phyloP scores from a whole-genome alignment of 306 rosid genomes.

The Dalbergia oliveri region DNA sequence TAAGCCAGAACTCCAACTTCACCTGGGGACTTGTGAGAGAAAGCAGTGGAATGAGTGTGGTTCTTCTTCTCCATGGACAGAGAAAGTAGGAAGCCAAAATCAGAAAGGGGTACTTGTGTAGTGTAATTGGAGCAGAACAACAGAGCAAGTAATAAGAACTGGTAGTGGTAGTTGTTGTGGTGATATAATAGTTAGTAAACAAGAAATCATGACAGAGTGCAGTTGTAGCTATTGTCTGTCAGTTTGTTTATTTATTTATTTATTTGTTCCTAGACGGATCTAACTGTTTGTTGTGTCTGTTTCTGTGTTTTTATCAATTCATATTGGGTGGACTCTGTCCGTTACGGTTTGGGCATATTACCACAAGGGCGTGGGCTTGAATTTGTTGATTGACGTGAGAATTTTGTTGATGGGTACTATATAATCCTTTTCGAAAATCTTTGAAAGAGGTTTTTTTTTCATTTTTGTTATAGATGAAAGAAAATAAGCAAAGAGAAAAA shows the following conservation, averaged over 20 bases:
- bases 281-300: not conserved
- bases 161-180: not conserved
- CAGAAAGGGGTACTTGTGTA: not conserved
- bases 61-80: constrained; percentile 40
- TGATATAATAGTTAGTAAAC: not conserved
- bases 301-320: too few species aligned
- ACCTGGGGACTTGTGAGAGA: constrained; percentile 37
- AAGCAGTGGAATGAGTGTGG: constrained; percentile 11
- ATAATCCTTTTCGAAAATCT: too few species aligned
- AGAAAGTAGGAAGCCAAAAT: not conserved
- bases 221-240: not conserved
- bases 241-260: too few species aligned
- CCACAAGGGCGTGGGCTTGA: too few species aligned
- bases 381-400: too few species aligned
- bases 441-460: too few species aligned
- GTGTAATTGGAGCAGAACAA: not conserved
- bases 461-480: too few species aligned
- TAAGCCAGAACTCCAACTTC: constrained; percentile 41
- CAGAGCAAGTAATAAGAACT: not conserved
- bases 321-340: too few species aligned
- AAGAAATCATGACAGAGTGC: not conserved
- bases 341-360: too few species aligned
- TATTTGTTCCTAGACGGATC: not conserved
- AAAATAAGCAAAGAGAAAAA: too few species aligned
- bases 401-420: too few species aligned